Evolutionary conservation across 2,329 filamentous ascomycete species (phyloP).

Genomic region (Diaporthe citriasiana): DNA sequence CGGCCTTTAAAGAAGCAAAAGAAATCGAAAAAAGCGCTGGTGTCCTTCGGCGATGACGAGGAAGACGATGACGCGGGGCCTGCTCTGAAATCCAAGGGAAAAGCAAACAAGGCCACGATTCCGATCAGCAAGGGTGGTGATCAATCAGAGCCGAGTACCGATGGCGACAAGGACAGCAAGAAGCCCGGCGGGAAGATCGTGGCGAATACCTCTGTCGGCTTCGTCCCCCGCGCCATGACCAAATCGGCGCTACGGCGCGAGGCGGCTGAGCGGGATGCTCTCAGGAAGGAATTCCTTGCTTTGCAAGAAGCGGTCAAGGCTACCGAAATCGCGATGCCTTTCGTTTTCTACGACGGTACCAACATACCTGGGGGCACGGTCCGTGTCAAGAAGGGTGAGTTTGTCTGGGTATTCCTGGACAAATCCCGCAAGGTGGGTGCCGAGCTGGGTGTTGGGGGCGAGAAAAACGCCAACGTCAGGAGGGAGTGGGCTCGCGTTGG

Average conservation of each 20-base stretch:
- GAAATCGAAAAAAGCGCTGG: slow-evolving; percentile 62
- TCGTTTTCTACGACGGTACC: slow-evolving; percentile 96
- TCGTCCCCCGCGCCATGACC: slow-evolving; percentile 81
- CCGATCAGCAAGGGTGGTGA: slow-evolving; percentile 41
- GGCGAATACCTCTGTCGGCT: slow-evolving; percentile 71
- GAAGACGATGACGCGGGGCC: slow-evolving; percentile 61
- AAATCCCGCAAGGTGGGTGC: slow-evolving; percentile 92
- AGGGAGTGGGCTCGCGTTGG: slow-evolving; percentile 93
- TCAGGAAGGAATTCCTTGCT: slow-evolving; percentile 84
- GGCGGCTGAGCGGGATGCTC: slow-evolving; percentile 78
- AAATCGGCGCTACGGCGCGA: slow-evolving; percentile 77
- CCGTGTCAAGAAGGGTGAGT: slow-evolving; percentile 92
- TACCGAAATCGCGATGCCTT: slow-evolving; percentile 91
- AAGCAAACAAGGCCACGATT: slow-evolving; percentile 17
- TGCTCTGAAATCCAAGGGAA: slow-evolving; percentile 47
- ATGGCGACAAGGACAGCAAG: slow-evolving; percentile 45
- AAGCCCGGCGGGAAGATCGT: slow-evolving; percentile 65
- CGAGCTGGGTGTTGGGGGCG: slow-evolving; percentile 80
- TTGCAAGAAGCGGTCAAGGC: slow-evolving; percentile 90
- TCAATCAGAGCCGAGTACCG: background rate
- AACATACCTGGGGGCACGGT: slow-evolving; percentile 89
- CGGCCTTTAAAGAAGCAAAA: slow-evolving; percentile 58
- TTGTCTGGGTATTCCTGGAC: slow-evolving; percentile 93
- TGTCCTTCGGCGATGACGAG: slow-evolving; percentile 78
- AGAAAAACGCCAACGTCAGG: slow-evolving; percentile 73